Evolutionary conservation across 345 rosid species (phyloP), one percentile per base, ranked within the genome.

Genomic region (Chamaenerion angustifolium): DNA sequence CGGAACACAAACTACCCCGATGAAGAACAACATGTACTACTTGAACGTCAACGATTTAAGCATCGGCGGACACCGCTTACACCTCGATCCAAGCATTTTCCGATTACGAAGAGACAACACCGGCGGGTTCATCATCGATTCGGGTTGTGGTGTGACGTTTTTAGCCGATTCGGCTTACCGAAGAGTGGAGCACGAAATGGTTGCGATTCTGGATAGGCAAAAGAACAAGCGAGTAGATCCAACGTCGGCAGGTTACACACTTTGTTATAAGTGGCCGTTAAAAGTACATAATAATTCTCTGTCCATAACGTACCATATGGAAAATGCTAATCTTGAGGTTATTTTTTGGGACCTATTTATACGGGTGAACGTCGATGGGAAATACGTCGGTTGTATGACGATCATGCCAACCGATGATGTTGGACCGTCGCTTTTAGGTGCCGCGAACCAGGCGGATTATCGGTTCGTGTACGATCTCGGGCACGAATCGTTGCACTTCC

Each of bases 61-160:
- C 41, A 16, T 59, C 37, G 49, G 19, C 1, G 50, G 50, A 1
- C 16, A 27, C 3, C 49, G 45, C 27, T 44, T 51, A 7, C 0
- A 31, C 0, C 31, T 58, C 15, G n/a, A 51, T 13, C 62, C 56
- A 8, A 10, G 11, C 10, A 4, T 58, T 55, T 50, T 43, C 46
- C 1, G 42, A 13, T 1, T 3, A 27, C 3, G 42, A 12, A 15
- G 41, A 9, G 52, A 49, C 16, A 41, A 41, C 13, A 18, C 9
- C 0, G 56, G 56, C 10, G 56, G 62, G 19, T 51, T 51, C 37
- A 31, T 42, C 1, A 18, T 59, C 31, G 63, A 59, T 14, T 50
- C 51, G 14, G 63, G 62, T 11, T 10, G 18, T 7, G 55, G 48
- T 7, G 4, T 19, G 0, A 6, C 49, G n/a, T 12, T n/a, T 35